Evolutionary conservation across 2,329 filamentous ascomycete genomes (phyloP), one percentile per base, ranked within the genome.

Genomic region (Paracorniculantispora psalliotae): DNA sequence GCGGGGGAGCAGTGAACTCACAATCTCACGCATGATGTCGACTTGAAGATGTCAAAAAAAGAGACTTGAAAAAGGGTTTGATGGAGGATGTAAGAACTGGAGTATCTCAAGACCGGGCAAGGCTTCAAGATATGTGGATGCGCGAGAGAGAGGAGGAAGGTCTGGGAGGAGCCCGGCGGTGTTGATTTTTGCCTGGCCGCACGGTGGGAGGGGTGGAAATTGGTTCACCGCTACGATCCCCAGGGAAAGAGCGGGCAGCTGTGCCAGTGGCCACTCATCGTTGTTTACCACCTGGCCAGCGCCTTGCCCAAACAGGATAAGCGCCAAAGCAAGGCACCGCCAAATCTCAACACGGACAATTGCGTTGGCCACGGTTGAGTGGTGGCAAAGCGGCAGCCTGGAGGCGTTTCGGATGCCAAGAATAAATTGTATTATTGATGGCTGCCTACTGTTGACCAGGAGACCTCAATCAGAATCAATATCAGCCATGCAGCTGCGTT

Each of bases 21-120:
- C 85, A 77, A 87, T 87, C 77, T 87, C 84, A 81, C 84, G 84
- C 84, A 87, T 87, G 67, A 75, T 85, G 76, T 71, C 67, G 68
- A 63, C 65, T 61, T 63, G 62, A 60, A 64, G 61, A 62, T 63
- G 61, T 62, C 65, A 63, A 61, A 64, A n/a, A 61, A 63, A 53
- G 37, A 59, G 62, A 37, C 30, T n/a, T 52, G 28, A 9, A 37
- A 65, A 63, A 47, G 54, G 59, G 58, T 61, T 56, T 43, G 47
- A 28, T 49, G 62, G 65, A 63, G 65, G 63, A 63, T 65, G 72
- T 64, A 65, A 68, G 63, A 72, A 68, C 68, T 72, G 66, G 65
- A 59, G 69, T 70, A 69, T 70, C 71, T 70, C 64, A 66, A 67
- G 67, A 67, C 67, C 63, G 65, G 65, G 64, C 60, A 63, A 49